Percentiles rank a stretch among this genome's conserved stretches.
These are phyloP conservation scores for Chytriomyces sp. DNA, from an alignment of 192 early-diverging fungal species.

Conservation along the genomic window DNA sequence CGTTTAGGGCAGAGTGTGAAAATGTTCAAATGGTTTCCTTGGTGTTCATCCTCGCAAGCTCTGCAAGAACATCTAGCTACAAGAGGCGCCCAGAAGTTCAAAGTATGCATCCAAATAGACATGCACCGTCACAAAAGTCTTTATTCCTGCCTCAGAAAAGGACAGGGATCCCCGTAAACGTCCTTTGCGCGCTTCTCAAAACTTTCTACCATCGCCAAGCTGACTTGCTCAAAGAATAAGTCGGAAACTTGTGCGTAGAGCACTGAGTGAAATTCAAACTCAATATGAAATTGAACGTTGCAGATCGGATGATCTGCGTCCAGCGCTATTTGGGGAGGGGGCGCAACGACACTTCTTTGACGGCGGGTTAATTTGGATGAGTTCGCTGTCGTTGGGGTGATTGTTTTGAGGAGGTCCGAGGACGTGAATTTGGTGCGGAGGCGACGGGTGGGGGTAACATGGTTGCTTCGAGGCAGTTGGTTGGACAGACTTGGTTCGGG, in stretches of 20 bases:
- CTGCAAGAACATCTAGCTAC: too few species aligned
- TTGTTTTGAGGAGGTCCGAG: background rate
- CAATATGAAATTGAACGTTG: slow-evolving; percentile 72
- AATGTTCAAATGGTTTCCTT: too few species aligned
- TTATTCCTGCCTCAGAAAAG: too few species aligned
- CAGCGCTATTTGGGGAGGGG: too few species aligned
- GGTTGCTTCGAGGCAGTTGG: too few species aligned
- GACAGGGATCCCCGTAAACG: slow-evolving; percentile 49
- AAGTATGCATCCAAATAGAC: too few species aligned
- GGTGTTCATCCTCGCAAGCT: too few species aligned
- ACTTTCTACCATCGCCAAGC: slow-evolving; percentile 69
- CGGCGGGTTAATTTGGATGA: slow-evolving; percentile 24
- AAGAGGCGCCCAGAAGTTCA: too few species aligned
- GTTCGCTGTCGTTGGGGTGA: background rate
- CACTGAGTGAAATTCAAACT: slow-evolving; percentile 80
- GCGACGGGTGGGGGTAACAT: background rate
- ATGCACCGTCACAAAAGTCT: too few species aligned
- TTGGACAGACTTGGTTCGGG: too few species aligned
- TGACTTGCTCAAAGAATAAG: slow-evolving; percentile 79
- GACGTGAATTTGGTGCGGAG: background rate
- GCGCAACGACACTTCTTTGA: background rate
- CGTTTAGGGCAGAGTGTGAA: too few species aligned
- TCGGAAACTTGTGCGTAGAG: slow-evolving; percentile 79
- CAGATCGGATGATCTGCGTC: slow-evolving; percentile 57
- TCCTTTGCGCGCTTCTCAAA: slow-evolving; percentile 62